These are phyloP conservation scores for Aquilaria malaccensis DNA, from an alignment of 345 rosid species.

Conservation along the genomic window DNA sequence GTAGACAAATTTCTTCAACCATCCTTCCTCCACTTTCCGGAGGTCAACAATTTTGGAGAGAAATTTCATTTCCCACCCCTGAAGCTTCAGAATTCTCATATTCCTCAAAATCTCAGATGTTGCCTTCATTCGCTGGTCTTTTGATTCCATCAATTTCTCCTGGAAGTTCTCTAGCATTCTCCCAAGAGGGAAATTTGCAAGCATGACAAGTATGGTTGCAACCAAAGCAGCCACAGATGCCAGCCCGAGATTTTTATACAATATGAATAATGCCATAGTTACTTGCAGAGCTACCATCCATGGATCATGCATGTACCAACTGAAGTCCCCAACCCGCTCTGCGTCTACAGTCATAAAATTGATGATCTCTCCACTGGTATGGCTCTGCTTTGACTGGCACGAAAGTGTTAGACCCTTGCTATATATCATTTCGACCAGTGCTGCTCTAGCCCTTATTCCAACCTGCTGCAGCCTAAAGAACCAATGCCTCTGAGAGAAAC, in stretches of 20 bases:
- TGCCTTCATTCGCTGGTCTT: constrained; percentile 51
- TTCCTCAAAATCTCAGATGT: constrained; percentile 59
- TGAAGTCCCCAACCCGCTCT: constrained; percentile 38
- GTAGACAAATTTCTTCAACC: constrained; percentile 40
- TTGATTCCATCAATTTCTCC: constrained; percentile 41
- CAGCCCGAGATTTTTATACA: constrained; percentile 47
- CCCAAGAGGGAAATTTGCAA: constrained; percentile 49
- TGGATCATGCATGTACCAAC: constrained; percentile 45
- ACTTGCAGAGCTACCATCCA: constrained; percentile 52
- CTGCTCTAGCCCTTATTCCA: constrained; percentile 43
- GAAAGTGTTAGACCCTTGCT: constrained; percentile 53
- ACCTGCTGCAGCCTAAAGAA: constrained; percentile 28
- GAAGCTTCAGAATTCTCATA: constrained; percentile 78
- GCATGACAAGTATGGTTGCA: constrained; percentile 34
- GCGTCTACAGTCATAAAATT: constrained; percentile 62
- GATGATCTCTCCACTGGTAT: constrained; percentile 60
- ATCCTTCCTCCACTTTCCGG: constrained; percentile 37
- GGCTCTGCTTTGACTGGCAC: constrained; percentile 32
- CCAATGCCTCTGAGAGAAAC: constrained; percentile 41
- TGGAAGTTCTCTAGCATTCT: constrained; percentile 43
- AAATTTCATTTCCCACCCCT: constrained; percentile 76
- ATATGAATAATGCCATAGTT: constrained; percentile 38
- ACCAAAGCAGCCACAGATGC: constrained; percentile 43
- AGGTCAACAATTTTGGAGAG: constrained; percentile 26
- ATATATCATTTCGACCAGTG: constrained; percentile 38